Conservation (phyloP, 257 asterid species). For the Paulownia fortunei region DNA sequence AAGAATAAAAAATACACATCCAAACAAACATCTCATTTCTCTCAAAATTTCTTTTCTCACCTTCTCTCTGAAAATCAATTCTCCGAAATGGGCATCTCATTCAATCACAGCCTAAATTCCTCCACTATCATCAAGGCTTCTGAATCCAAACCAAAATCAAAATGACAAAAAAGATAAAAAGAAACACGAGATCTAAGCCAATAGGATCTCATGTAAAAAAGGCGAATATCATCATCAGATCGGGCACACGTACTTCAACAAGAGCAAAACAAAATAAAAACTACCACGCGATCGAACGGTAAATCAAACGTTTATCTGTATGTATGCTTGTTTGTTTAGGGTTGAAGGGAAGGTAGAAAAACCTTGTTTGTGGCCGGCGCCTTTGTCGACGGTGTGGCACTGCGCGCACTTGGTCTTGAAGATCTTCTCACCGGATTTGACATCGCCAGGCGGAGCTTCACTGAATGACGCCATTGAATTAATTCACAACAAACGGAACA, state of each 20-base stretch:
- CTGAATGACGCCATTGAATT: slow-evolving; percentile 58
- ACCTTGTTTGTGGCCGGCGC: slow-evolving; percentile 90
- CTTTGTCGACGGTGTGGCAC: slow-evolving; percentile 81
- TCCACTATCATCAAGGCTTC: background rate
- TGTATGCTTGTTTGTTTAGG: background rate
- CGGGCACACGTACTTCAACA: background rate
- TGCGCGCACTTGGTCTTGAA: slow-evolving; percentile 78
- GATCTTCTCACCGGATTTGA: slow-evolving; percentile 66
- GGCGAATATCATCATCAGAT: slow-evolving; percentile 2
- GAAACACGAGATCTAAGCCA: slow-evolving; percentile 14
- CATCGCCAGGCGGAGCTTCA: slow-evolving; percentile 68
- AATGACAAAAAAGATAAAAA: background rate
- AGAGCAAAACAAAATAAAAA: background rate
- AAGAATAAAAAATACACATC: too few relatives aligned
- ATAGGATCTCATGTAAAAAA: background rate
- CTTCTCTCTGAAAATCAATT: too few relatives aligned
- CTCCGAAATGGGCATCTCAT: too few relatives aligned
- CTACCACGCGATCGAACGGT: background rate
- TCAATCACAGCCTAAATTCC: too few relatives aligned
- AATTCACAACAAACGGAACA: background rate
- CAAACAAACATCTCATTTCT: too few relatives aligned
- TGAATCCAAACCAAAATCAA: background rate
- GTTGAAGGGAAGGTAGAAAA: background rate
- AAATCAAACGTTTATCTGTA: background rate
- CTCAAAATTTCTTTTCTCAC: too few relatives aligned